phyloP scores from a whole-genome alignment of 106 monocot species.

The Amphibolis antarctica region DNA sequence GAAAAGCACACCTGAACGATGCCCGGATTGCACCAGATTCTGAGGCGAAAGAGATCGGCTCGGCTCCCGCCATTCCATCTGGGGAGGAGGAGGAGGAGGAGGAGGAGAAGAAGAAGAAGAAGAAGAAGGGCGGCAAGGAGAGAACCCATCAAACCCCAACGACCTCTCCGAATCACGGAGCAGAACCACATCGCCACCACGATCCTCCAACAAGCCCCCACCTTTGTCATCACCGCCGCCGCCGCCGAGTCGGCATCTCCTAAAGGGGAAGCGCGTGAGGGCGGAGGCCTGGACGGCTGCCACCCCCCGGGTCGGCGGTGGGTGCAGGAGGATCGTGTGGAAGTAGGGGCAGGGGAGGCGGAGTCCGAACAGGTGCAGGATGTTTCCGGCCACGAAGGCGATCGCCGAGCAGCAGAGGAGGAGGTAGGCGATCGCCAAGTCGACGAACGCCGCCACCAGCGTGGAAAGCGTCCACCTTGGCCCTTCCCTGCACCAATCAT shows the following conservation, averaged over 20 bases:
- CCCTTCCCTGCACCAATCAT: neutral
- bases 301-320: constrained; percentile 4
- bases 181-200: neutral
- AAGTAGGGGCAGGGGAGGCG: constrained; percentile 42
- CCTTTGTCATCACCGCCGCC: neutral
- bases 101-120: neutral
- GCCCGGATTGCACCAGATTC: no score
- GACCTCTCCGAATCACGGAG: neutral
- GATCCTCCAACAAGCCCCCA: neutral
- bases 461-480: constrained; percentile 38
- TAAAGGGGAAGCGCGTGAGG: constrained; percentile 24
- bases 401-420: constrained; percentile 46
- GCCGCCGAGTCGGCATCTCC: no score
- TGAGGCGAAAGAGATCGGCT: no score
- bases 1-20: neutral
- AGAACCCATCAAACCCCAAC: constrained; percentile 2
- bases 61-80: neutral
- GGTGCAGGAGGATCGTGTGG: constrained; percentile 7
- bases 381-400: constrained; percentile 31
- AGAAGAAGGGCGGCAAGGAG: neutral
- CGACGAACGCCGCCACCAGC: constrained; percentile 51
- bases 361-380: constrained; percentile 46
- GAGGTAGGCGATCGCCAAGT: constrained; percentile 51
- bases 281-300: constrained; percentile 12
- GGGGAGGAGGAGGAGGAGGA: neutral